Evolutionary conservation across 2,329 filamentous ascomycete species (phyloP).

Genomic region (Elsinoe batatas): DNA sequence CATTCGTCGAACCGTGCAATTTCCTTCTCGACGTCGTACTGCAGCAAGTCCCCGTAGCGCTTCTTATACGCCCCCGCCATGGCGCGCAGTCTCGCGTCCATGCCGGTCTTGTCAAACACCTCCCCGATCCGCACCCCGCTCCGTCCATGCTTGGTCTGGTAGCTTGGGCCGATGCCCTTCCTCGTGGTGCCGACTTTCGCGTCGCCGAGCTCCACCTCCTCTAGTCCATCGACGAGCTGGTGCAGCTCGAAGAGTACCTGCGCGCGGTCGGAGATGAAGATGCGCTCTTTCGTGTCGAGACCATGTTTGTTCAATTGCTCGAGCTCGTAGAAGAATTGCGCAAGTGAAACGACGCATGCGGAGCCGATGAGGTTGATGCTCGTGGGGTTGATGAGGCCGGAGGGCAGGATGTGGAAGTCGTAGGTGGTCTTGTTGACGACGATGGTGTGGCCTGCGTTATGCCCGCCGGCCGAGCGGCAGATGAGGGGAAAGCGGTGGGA

Average conservation of each 20-base stretch:
- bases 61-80: conserved; percentile 56
- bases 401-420: conserved; percentile 54
- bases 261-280: conserved; percentile 54
- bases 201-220: conserved; percentile 42
- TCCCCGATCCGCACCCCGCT: conserved; percentile 58
- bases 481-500: conserved; percentile 43
- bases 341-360: conserved; percentile 59
- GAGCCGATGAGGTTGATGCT: conserved; percentile 61
- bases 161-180: conserved; percentile 45
- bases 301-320: conserved; percentile 51
- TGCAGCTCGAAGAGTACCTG: conserved; percentile 58
- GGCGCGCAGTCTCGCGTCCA: conserved; percentile 55
- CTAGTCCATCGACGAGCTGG: conserved; percentile 57
- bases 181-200: conserved; percentile 43
- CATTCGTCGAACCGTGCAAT: conserved; percentile 52
- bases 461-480: conserved; percentile 50
- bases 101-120: conserved; percentile 55
- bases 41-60: conserved; percentile 56
- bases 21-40: conserved; percentile 62
- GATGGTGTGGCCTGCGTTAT: conserved; percentile 47
- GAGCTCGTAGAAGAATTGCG: conserved; percentile 57
- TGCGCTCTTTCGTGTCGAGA: conserved; percentile 47
- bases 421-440: conserved; percentile 37
- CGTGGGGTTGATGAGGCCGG: conserved; percentile 60
- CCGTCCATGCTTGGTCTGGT: conserved; percentile 54